These are phyloP conservation scores for Nigrospora sphaerica DNA, from an alignment of 2,329 filamentous ascomycete species.

Conservation along the genomic window DNA sequence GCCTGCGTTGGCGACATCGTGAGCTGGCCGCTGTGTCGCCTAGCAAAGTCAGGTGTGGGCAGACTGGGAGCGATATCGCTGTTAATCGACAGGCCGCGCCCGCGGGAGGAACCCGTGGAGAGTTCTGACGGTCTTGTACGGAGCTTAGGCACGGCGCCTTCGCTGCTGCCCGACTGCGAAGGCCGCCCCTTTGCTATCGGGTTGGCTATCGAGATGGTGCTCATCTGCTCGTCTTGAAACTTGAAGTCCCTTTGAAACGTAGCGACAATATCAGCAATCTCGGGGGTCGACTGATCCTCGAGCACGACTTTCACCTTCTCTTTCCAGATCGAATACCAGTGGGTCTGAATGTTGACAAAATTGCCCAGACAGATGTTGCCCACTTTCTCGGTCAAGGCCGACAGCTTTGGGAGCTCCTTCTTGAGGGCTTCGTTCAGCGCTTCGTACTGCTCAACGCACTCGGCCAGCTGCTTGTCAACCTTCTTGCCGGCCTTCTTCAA, in stretches of 20 bases:
- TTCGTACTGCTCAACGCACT: slow-evolving; percentile 82
- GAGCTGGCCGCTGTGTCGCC: slow-evolving; percentile 61
- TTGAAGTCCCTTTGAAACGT: slow-evolving; percentile 75
- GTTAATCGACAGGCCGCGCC: slow-evolving; percentile 54
- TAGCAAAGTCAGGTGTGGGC: slow-evolving; percentile 59
- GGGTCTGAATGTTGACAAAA: slow-evolving; percentile 75
- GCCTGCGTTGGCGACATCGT: slow-evolving; percentile 47
- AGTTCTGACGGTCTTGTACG: slow-evolving; percentile 42
- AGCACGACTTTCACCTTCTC: slow-evolving; percentile 74
- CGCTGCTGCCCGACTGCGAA: slow-evolving; percentile 52
- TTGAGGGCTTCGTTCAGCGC: slow-evolving; percentile 91
- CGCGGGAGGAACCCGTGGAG: slow-evolving; percentile 32
- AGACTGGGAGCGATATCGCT: slow-evolving; percentile 56
- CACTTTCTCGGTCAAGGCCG: slow-evolving; percentile 71
- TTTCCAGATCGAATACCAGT: slow-evolving; percentile 79
- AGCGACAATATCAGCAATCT: slow-evolving; percentile 65
- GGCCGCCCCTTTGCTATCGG: slow-evolving; percentile 55
- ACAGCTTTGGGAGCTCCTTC: slow-evolving; percentile 82
- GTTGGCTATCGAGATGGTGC: slow-evolving; percentile 71
- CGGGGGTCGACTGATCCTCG: slow-evolving; percentile 57
- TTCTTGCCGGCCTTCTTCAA: slow-evolving; percentile 77
- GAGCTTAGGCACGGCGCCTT: slow-evolving; percentile 40
- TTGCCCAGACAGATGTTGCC: slow-evolving; percentile 77
- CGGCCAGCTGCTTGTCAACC: slow-evolving; percentile 75
- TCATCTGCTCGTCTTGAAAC: slow-evolving; percentile 65